These are phyloP conservation scores for Fusarium sororula DNA, from an alignment of 2,329 filamentous ascomycete species.

Conservation along the genomic window DNA sequence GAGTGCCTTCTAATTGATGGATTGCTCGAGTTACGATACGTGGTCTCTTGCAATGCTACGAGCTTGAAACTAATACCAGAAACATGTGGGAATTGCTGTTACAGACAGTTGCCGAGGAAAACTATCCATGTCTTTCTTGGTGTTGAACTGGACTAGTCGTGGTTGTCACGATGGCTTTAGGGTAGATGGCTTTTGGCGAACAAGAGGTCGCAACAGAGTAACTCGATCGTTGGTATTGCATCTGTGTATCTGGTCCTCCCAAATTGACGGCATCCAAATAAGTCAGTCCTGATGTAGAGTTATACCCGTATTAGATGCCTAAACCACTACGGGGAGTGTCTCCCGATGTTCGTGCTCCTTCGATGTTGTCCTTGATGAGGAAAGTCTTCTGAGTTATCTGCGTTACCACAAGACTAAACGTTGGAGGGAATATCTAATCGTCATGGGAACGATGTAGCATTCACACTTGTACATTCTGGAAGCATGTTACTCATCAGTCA, in stretches of 20 bases:
- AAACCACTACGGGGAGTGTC: neutral
- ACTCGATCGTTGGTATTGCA: neutral
- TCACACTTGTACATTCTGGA: neutral
- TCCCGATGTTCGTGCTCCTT: neutral
- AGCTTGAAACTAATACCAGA: neutral
- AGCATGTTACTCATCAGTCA: neutral
- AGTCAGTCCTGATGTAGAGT: too few relatives aligned
- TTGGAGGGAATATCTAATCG: neutral
- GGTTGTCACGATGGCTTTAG: neutral
- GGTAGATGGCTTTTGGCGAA: neutral
- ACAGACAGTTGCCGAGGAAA: neutral
- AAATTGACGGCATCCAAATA: neutral
- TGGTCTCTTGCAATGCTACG: neutral
- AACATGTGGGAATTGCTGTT: neutral
- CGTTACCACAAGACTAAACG: neutral
- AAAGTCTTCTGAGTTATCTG: neutral
- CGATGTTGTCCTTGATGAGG: neutral
- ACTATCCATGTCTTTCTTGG: neutral
- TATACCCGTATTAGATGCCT: too few relatives aligned
- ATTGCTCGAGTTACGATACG: neutral
- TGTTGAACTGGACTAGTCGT: neutral
- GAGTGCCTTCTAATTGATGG: neutral
- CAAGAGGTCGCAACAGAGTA: neutral
- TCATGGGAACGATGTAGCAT: neutral
- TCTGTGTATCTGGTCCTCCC: neutral